Conservation (phyloP, 1,139 yeast species). For the Debaryomyces subglobosus region DNA sequence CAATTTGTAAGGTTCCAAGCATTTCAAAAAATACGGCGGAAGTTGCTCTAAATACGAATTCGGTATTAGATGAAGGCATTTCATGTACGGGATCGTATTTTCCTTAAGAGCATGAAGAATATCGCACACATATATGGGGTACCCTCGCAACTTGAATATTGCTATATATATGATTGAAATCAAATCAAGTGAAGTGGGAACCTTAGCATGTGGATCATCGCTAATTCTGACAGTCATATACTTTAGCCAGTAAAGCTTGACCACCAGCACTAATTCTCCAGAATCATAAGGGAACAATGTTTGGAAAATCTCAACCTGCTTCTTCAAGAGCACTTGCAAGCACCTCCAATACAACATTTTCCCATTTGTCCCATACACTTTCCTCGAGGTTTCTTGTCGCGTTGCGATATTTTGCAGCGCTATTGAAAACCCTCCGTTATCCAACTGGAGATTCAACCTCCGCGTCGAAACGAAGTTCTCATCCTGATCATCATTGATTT, state of each 20-base stretch:
- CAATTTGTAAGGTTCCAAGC: constrained; percentile 31
- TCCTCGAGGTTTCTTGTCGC: constrained; percentile 35
- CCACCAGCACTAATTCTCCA: constrained; percentile 39
- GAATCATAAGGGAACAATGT: constrained; percentile 14
- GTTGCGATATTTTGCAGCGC: constrained; percentile 35
- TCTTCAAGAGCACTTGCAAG: constrained; percentile 56
- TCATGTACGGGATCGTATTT: constrained; percentile 44
- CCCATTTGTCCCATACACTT: constrained; percentile 58
- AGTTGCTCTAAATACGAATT: constrained; percentile 23
- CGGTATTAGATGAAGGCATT: constrained; percentile 35
- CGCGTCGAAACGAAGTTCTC: constrained; percentile 46
- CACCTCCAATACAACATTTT: constrained; percentile 48
- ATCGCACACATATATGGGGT: constrained; percentile 43
- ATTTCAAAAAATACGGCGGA: constrained; percentile 25
- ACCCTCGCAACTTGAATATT: constrained; percentile 31
- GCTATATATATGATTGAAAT: constrained; percentile 44
- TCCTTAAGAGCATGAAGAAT: constrained; percentile 30
- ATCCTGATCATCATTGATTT: constrained; percentile 76
- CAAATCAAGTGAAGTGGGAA: constrained; percentile 31
- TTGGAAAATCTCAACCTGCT: constrained; percentile 41
- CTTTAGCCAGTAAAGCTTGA: constrained; percentile 55
- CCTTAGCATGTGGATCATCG: background rate
- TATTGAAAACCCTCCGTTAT: constrained; percentile 21
- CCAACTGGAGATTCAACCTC: constrained; percentile 47
- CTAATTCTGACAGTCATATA: constrained; percentile 24